These are phyloP conservation scores for Amanita muscaria DNA, from an alignment of 768 basidiomycete species.

Conservation along the genomic window DNA sequence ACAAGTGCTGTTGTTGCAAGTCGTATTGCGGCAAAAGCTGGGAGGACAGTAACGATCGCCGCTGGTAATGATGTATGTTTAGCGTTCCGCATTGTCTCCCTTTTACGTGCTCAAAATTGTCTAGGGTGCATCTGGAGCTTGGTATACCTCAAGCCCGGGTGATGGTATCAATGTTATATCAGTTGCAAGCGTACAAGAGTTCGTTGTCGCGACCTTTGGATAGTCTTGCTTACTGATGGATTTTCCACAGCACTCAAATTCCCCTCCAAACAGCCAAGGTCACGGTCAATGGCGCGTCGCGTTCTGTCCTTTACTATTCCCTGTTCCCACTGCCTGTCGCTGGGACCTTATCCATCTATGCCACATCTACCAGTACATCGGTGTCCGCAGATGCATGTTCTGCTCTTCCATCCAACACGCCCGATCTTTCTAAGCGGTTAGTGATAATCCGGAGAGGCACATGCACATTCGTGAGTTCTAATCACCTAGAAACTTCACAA, in stretches of 20 bases:
- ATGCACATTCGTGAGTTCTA: conserved; percentile 40
- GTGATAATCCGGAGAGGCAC: conserved; percentile 51
- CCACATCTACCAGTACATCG: conserved; percentile 45
- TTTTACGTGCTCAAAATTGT: too few species aligned
- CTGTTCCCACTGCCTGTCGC: conserved; percentile 37
- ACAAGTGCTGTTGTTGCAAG: conserved; percentile 47
- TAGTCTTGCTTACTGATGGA: neutral
- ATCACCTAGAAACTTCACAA: neutral
- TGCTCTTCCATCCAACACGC: conserved; percentile 41
- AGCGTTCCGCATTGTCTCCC: neutral
- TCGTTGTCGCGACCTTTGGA: conserved; percentile 8
- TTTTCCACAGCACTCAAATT: conserved; percentile 34
- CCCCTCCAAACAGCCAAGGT: conserved; percentile 50
- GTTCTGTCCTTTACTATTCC: conserved; percentile 48
- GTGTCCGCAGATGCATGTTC: conserved; percentile 51
- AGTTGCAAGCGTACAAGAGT: conserved; percentile 48
- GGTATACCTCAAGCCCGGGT: conserved; percentile 49
- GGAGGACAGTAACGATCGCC: conserved; percentile 55
- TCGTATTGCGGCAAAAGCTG: conserved; percentile 44
- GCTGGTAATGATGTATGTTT: conserved; percentile 41
- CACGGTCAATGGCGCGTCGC: conserved; percentile 27
- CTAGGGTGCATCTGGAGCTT: conserved; percentile 49
- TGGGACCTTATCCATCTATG: conserved; percentile 44
- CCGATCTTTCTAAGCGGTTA: conserved; percentile 44
- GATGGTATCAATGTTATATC: conserved; percentile 48